Base-by-base conservation (phyloP, 768 basidiomycete species). In the Mycena rebaudengoi region DNA sequence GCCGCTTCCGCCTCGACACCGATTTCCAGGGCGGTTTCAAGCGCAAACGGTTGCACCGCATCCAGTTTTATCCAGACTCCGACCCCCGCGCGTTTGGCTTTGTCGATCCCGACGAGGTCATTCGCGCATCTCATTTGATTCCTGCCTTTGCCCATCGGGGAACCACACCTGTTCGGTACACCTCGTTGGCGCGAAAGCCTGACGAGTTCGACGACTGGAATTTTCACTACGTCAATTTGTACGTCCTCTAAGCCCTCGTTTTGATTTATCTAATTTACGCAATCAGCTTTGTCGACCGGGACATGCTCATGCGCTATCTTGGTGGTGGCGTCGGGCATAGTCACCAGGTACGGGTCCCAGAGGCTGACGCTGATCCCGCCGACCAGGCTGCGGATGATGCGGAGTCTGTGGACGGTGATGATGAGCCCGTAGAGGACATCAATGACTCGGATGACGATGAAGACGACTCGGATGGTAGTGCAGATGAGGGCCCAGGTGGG, bases 211-310 rank as follows among this genome's bases (percentile, higher is more conserved):
- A 58, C 7, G 49, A 58, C 20, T 58, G 37, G 45, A 2, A 11
- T 7, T 58, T 39, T 16, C 37, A 58, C 26, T 49, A 58, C 11
- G 56, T 58, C 10, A 58, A 58, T 26, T 30, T 48, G 56, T 58
- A 29, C 23, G 55, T 29, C 6, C 13, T 4, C 21, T 35, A 21
- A 2, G 21, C 13, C n/a, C 1, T 10, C 7, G 11, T 21, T 10
- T 7, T 29, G 16, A n/a, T 51, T 23, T 23, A 44, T 4, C 37
- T 4, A 37, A 20, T 2, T 30, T 29, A n/a, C n/a, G n/a, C n/a
- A n/a, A n/a, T 4, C 14, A 51, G 49, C 5, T 51, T 51, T 16
- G 49, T 37, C 5, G 49, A 51, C 23, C 21, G 49, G 4, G 49
- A 51, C 33, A 51, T 51, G 49, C 37, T 25, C 21, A 37, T 51